phyloP scores from a whole-genome alignment of 108 stramenopile species.

The Thalassiosira profunda region DNA sequence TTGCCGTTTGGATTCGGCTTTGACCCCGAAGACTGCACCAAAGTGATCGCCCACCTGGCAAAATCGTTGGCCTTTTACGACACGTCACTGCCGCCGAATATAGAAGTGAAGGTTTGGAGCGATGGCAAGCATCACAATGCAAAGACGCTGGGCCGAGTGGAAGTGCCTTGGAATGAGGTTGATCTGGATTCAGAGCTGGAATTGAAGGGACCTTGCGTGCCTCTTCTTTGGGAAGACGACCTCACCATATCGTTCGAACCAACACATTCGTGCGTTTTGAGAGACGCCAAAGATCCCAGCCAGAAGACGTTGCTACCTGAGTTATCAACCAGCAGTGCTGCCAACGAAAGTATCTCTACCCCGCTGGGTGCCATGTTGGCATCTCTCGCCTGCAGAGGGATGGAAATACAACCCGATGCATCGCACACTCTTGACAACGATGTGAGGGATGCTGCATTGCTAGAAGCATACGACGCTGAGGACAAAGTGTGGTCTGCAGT shows the following conservation, averaged over 20 bases:
- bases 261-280: slow-evolving; percentile 4
- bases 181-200: slow-evolving; percentile 2
- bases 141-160: background rate
- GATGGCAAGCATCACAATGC: slow-evolving; percentile 39
- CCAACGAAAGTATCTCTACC: slow-evolving; percentile 2
- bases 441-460: slow-evolving; percentile 1
- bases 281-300: background rate
- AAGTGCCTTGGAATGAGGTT: slow-evolving; percentile 28
- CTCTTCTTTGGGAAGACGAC: slow-evolving; percentile 42
- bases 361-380: slow-evolving; percentile 31
- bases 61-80: slow-evolving; percentile 32
- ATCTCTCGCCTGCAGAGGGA: slow-evolving; percentile 22
- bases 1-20: slow-evolving; percentile 43
- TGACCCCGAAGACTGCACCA: slow-evolving; percentile 16
- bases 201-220: slow-evolving; percentile 19
- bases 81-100: slow-evolving; percentile 26
- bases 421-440: background rate
- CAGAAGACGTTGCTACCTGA: background rate
- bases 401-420: slow-evolving; percentile 5
- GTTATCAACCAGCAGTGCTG: background rate
- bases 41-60: slow-evolving; percentile 20
- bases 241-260: slow-evolving; percentile 34
- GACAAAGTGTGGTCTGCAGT: slow-evolving; percentile 33
- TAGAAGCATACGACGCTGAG: slow-evolving; percentile 50
- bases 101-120: slow-evolving; percentile 29